Base-by-base conservation (phyloP, 176 grass and related monocot genomes). In the Ampelocalamus luodianensis region DNA sequence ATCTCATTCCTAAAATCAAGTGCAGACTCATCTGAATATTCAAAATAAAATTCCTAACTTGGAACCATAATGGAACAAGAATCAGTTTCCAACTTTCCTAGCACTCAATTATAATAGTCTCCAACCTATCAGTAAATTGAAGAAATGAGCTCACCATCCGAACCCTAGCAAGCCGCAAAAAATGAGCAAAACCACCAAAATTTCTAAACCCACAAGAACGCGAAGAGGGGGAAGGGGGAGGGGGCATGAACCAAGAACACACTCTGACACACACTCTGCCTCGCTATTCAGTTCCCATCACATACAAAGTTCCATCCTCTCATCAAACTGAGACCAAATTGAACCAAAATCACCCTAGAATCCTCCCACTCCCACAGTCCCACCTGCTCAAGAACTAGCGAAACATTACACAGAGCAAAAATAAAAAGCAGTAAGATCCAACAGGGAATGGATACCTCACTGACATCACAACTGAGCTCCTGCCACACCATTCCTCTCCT, bases 201-300 rank as follows among this genome's bases (percentile, higher is more conserved):
- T 5, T 2, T 51, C 29, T 45, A 34, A 38, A 66, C 10, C 32
- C 46, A 40, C 56, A 79, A 72, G 32, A 26, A 18, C 38, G 5
- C 29, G 29, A 29, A 29, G 1, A 29, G 29, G 1, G 29, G 29
- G 29, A 1, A 29, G 29, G 29, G 29, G 29, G 29, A n/a, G n/a
- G n/a, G n/a, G n/a, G 5, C 39, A 40, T 36, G 68, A 54, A 74
- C 23, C 16, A 27, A 65, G 46, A 80, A n/a, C 27, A 58, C 45
- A 43, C 2, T 15, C 1, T 10, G 9, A 4, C 12, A 17, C 50
- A 54, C 16, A 18, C 50, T 7, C 20, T 58, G 20, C 20, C 20
- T 14, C 34, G 55, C 23, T 84, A 72, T 84, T 40, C 82, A 66
- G 16, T n/a, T 76, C n/a, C 36, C 62, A 77, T 44, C n/a, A 43